These are phyloP conservation scores for Xanthoparmelia taractica DNA, from an alignment of 495 filamentous ascomycete species.

Conservation along the genomic window DNA sequence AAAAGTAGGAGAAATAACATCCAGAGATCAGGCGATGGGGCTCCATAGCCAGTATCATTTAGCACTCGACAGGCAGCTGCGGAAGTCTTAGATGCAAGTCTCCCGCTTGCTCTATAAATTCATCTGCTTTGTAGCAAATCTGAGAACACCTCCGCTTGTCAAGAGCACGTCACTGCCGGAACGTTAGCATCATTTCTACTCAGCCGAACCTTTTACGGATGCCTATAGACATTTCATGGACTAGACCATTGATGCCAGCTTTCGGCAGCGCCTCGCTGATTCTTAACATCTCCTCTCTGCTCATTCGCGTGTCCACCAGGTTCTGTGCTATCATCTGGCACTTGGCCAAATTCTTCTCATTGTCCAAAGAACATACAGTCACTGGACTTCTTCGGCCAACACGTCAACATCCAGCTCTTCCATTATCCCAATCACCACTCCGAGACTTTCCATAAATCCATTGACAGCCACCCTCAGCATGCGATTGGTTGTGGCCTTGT, in stretches of 20 bases:
- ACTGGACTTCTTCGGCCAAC: conserved; percentile 30
- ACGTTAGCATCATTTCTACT: neutral
- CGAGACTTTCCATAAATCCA: conserved; percentile 90
- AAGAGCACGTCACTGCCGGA: neutral
- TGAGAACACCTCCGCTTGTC: neutral
- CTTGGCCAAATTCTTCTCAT: neutral
- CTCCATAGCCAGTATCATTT: conserved; percentile 4
- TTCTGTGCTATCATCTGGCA: neutral
- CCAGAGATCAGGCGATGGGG: conserved; percentile 6
- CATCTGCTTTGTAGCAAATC: neutral
- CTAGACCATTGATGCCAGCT: neutral
- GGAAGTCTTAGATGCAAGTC: neutral
- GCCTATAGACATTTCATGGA: neutral
- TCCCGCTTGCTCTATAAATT: neutral
- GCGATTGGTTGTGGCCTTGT: conserved; percentile 84
- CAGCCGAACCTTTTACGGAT: neutral
- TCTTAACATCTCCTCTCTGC: neutral
- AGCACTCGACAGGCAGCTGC: neutral
- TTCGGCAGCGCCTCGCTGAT: neutral
- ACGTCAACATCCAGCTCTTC: conserved; percentile 84
- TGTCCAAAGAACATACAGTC: neutral
- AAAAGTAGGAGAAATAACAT: neutral
- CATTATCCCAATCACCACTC: conserved; percentile 77
- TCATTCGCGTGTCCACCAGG: neutral
- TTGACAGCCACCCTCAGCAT: conserved; percentile 97